A percentile compares a stretch with the other conserved stretches of the same genome.
Evolutionary conservation across 2,329 filamentous ascomycete species (phyloP).

Genomic region (Fusarium begoniae): DNA sequence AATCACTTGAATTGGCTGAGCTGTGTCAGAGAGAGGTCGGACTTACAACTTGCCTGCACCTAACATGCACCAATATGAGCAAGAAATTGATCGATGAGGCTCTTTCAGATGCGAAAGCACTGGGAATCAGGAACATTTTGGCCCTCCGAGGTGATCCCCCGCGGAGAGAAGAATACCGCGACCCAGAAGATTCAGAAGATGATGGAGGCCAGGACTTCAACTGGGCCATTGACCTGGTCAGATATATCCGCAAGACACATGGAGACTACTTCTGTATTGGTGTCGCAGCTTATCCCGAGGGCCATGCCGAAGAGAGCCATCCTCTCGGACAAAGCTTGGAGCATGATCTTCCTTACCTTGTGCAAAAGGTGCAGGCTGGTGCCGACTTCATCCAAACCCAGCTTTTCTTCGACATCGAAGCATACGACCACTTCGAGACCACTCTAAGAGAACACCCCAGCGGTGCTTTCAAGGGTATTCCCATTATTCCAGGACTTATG

Average conservation of each 20-base stretch:
- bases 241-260: conserved; percentile 85
- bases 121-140: conserved; percentile 94
- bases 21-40: conserved; percentile 92
- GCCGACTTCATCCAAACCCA: conserved; percentile 99
- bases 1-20: conserved; percentile 93
- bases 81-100: conserved; percentile 85
- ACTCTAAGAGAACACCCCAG: conserved; percentile 82
- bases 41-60: conserved; percentile 92
- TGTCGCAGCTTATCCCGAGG: conserved; percentile 94
- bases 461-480: conserved; percentile 83
- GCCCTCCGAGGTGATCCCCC: conserved; percentile 93
- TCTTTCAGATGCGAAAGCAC: conserved; percentile 85
- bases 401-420: conserved; percentile 89
- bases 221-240: conserved; percentile 89
- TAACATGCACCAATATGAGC: conserved; percentile 99
- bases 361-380: conserved; percentile 90
- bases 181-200: conserved; percentile 65
- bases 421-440: conserved; percentile 83
- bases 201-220: conserved; percentile 80
- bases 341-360: conserved; percentile 85
- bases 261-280: conserved; percentile 97
- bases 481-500: conserved; percentile 95
- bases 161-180: conserved; percentile 84
- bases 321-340: conserved; percentile 75
- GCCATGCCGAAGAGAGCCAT: conserved; percentile 90